Evolutionary conservation across 495 filamentous ascomycete species (phyloP).

Genomic region (Cercophora newfieldiana): DNA sequence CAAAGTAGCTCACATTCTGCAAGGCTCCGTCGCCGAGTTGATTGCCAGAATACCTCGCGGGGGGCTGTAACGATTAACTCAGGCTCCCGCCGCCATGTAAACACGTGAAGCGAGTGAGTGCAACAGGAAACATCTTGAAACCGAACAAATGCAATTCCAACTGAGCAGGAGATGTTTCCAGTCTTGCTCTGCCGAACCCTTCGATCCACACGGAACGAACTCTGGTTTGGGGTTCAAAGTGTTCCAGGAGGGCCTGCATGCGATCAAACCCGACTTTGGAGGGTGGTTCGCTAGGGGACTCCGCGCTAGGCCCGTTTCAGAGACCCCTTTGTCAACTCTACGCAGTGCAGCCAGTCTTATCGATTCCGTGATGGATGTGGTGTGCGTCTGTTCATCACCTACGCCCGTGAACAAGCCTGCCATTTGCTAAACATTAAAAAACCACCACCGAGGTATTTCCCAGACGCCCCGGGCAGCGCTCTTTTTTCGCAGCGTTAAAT

Average conservation of each 20-base stretch:
- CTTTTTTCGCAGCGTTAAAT: background rate
- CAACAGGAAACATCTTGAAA: background rate
- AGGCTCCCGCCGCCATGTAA: background rate
- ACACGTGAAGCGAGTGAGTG: background rate
- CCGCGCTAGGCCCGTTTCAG: slow-evolving; percentile 34
- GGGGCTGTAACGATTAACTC: too few relatives aligned
- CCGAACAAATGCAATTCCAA: background rate
- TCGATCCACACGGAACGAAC: background rate
- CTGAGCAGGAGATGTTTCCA: background rate
- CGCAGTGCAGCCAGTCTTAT: slow-evolving; percentile 26
- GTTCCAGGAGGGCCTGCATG: background rate
- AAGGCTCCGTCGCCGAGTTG: too few relatives aligned
- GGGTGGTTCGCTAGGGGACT: slow-evolving; percentile 16
- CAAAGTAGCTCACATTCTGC: too few relatives aligned
- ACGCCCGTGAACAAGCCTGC: background rate
- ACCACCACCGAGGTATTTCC: slow-evolving; percentile 12
- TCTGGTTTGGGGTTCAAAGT: background rate
- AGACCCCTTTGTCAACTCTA: slow-evolving; percentile 27
- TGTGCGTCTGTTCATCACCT: slow-evolving; percentile 1
- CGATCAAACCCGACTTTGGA: too few relatives aligned
- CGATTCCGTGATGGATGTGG: slow-evolving; percentile 26
- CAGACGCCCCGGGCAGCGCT: slow-evolving; percentile 8
- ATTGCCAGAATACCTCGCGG: too few relatives aligned
- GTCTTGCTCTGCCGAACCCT: background rate
- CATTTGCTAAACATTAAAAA: background rate